These are phyloP conservation scores for Venturia nashicola DNA, from an alignment of 2,329 filamentous ascomycete genomes.

Conservation along the genomic window DNA sequence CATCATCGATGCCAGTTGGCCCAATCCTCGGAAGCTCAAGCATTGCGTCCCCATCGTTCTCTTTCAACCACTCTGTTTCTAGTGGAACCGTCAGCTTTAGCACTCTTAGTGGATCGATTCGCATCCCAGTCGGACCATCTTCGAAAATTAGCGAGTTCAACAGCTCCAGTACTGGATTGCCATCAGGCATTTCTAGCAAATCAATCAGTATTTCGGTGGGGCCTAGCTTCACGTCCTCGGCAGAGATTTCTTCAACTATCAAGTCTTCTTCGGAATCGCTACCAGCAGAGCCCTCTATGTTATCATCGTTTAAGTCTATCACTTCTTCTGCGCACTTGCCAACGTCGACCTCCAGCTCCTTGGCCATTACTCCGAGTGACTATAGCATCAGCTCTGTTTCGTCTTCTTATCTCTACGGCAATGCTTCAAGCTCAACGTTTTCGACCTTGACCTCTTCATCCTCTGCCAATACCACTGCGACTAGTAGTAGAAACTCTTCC, in stretches of 20 bases:
- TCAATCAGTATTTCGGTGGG: not conserved
- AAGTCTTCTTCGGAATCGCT: not conserved
- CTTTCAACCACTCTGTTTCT: not conserved
- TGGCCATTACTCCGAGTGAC: no score
- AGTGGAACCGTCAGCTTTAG: not conserved
- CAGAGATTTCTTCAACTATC: no score
- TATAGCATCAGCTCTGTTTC: not conserved
- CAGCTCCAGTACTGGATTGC: not conserved
- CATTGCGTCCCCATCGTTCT: not conserved
- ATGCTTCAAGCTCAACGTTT: not conserved
- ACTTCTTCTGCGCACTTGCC: not conserved
- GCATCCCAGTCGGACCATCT: not conserved
- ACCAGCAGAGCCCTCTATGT: not conserved
- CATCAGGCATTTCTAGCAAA: not conserved
- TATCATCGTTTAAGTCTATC: not conserved
- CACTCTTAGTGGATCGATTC: not conserved
- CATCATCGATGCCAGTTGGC: not conserved
- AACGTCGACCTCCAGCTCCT: not conserved
- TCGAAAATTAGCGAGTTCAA: not conserved
- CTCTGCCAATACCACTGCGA: not conserved
- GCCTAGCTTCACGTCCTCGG: not conserved
- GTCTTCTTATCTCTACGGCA: not conserved
- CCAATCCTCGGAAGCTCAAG: not conserved
- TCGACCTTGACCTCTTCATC: constrained; percentile 1
- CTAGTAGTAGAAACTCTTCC: not conserved